Evolutionary conservation across 306 rosid genomes (phyloP), one percentile per base, ranked within the genome.

Genomic region (Acacia melanoxylon): DNA sequence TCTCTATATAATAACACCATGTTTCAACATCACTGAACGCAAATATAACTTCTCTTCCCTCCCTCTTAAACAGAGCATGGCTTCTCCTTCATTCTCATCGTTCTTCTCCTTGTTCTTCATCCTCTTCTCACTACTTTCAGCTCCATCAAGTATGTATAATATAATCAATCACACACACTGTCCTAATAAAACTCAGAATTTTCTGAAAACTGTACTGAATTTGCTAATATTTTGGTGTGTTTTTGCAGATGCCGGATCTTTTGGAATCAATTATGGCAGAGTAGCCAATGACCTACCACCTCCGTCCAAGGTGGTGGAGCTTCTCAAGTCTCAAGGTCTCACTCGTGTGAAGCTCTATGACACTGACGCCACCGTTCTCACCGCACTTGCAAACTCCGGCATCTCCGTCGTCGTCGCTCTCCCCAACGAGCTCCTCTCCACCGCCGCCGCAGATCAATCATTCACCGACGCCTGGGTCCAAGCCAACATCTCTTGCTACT

Each of bases 191-290:
- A 11, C 22, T 73, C 70, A 6, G 2, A 17, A 52, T n/a, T 16
- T 66, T 19, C 29, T 20, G 20, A 40, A 42, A 70, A 70, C 46
- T 70, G 5, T 51, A 4, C 22, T 19, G 59, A 51, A 51, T 29
- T 22, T 59, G 22, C 12, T 42, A 24, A 1, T 20, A 0, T 3
- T 3, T n/a, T 7, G 14, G 5, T 16, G 22, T 17, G 31, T 6
- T 9, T 75, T 77, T 82, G 35, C 89, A 86, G 91, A 85, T 17
- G 80, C 86, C 0, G 95, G 91, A 8, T 87, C 86, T 1, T 15
- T 95, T 2, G 97, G 97, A 61, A 87, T 95, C 4, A 95, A 95
- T 90, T 95, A 95, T 24, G 98, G 98, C 0, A 66, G 92, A 51
- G 56, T 93, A 4, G 98, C 98, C 0, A 85, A 91, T 75, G 29